phyloP scores from a whole-genome alignment of 495 filamentous ascomycete genomes.

The Neurospora pannonica region DNA sequence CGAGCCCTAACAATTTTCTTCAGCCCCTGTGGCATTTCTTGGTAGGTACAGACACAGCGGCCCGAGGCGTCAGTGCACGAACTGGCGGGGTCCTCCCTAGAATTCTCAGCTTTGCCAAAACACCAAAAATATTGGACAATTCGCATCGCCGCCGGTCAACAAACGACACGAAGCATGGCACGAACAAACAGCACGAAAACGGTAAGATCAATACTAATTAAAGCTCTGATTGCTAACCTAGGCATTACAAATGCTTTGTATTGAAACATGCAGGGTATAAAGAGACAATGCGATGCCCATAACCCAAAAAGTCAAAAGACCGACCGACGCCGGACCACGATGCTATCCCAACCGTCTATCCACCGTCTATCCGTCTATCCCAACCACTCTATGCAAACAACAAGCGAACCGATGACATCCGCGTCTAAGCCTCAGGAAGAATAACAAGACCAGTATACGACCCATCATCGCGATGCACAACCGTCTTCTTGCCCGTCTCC shows the following conservation, averaged over 20 bases:
- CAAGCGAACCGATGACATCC: neutral
- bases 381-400: neutral
- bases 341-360: neutral
- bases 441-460: conserved; percentile 3
- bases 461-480: conserved; percentile 2
- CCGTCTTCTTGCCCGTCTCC: conserved; percentile 26
- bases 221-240: neutral
- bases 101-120: neutral
- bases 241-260: neutral
- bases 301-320: neutral
- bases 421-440: neutral
- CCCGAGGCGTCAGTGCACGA: neutral
- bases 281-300: neutral
- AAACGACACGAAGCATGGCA: neutral
- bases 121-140: neutral
- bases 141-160: neutral
- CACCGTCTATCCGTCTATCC: neutral
- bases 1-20: too few species aligned
- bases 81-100: neutral
- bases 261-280: neutral
- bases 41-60: neutral
- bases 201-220: neutral
- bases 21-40: neutral
- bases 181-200: neutral
- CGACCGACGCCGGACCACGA: neutral